Conservation (phyloP, 2,329 filamentous ascomycete genomes). For the Trichoderma aggressivum region DNA sequence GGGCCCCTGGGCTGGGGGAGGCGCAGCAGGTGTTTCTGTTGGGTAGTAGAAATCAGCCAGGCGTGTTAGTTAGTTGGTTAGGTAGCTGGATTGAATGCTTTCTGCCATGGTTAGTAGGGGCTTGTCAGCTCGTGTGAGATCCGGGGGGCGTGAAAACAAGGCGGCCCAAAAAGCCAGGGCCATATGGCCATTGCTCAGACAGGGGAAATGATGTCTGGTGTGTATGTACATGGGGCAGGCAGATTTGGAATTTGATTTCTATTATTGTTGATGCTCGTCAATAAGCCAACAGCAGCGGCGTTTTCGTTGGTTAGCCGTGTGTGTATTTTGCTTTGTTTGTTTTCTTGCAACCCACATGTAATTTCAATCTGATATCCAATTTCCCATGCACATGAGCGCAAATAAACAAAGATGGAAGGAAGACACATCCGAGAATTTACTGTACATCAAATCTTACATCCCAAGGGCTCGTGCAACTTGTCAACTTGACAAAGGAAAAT, state of each 20-base stretch:
- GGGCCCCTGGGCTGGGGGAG: not conserved
- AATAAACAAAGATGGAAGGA: not conserved
- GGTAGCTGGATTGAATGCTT: too few species aligned
- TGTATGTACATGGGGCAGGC: not conserved
- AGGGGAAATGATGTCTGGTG: too few species aligned
- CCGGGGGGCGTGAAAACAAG: not conserved
- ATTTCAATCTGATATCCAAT: not conserved
- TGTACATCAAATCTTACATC: not conserved
- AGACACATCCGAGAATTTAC: not conserved
- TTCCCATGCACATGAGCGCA: not conserved
- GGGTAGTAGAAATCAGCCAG: too few species aligned
- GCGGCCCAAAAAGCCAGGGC: not conserved
- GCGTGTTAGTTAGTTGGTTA: not conserved
- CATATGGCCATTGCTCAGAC: not conserved
- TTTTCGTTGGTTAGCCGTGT: not conserved
- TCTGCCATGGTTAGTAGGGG: not conserved
- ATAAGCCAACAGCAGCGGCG: not conserved
- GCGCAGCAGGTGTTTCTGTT: not conserved
- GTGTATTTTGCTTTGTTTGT: not conserved
- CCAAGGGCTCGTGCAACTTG: not conserved
- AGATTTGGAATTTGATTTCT: not conserved
- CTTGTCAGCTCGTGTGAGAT: not conserved
- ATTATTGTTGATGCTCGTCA: not conserved
- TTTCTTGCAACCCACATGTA: not conserved
- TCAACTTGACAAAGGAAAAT: not conserved